Conservation (phyloP, 2,329 filamentous ascomycete species). For the Alternaria sp. region DNA sequence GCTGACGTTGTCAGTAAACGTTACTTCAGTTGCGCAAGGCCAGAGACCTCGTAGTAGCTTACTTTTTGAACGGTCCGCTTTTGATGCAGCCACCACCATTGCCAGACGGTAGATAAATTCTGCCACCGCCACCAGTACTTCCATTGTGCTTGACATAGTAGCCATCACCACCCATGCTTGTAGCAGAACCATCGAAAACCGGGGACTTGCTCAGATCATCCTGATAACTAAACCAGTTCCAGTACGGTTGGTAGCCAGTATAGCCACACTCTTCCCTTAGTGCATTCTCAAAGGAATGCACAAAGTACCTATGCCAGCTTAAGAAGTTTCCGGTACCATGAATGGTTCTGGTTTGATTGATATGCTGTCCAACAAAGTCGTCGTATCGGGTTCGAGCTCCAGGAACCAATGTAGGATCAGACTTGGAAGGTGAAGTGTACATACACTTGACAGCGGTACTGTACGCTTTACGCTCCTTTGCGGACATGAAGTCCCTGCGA, state of each 20-base stretch:
- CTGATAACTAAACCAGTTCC: constrained; percentile 55
- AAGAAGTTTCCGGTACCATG: constrained; percentile 34
- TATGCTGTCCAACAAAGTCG: constrained; percentile 39
- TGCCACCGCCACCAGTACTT: constrained; percentile 24
- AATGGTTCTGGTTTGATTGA: constrained; percentile 28
- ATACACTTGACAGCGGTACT: constrained; percentile 34
- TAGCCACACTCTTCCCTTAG: constrained; percentile 53
- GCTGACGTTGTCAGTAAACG: neutral
- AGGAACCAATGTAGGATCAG: constrained; percentile 19
- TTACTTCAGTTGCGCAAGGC: neutral
- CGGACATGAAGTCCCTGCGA: constrained; percentile 3
- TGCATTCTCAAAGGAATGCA: constrained; percentile 49
- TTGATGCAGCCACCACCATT: constrained; percentile 36
- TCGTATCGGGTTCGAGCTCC: constrained; percentile 38
- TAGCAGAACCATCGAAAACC: constrained; percentile 35
- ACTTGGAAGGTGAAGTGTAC: constrained; percentile 22
- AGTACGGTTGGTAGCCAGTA: constrained; percentile 53
- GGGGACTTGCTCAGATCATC: constrained; percentile 40
- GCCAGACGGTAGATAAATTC: constrained; percentile 18
- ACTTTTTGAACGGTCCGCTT: constrained; percentile 42
- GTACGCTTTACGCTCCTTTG: constrained; percentile 27
- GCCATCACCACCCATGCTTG: constrained; percentile 49
- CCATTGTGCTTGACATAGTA: constrained; percentile 11
- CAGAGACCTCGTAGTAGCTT: neutral
- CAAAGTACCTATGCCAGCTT: constrained; percentile 51